Percentiles rank a stretch among this genome's conserved stretches.
Conservation (phyloP, 2,329 filamentous ascomycete genomes). For the Furcasterigmium sp. region DNA sequence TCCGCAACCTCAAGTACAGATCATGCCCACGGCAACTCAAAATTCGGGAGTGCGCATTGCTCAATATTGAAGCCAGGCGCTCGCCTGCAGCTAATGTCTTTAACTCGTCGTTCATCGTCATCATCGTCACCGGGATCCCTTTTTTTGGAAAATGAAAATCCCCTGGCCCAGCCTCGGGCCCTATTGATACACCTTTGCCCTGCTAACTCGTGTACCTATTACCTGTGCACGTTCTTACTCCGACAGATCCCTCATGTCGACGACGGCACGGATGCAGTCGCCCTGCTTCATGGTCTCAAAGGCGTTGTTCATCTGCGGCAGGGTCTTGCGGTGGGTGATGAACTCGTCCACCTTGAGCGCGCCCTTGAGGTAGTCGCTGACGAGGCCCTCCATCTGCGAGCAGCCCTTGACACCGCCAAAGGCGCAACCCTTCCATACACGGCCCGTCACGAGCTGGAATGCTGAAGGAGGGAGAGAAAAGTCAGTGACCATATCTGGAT, state of each 20-base stretch:
- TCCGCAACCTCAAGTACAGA: no score
- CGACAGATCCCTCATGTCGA: constrained; percentile 50
- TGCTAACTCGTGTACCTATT: no score
- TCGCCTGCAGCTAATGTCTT: background rate
- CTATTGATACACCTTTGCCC: background rate
- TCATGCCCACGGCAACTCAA: no score
- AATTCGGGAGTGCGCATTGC: no score
- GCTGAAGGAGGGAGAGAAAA: constrained; percentile 52
- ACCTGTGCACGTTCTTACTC: background rate
- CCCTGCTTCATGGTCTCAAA: constrained; percentile 94
- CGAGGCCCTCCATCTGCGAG: constrained; percentile 80
- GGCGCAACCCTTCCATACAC: constrained; percentile 95
- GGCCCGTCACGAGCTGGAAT: constrained; percentile 97
- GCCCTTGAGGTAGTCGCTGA: constrained; percentile 83
- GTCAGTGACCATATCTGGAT: no score
- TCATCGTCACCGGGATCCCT: background rate
- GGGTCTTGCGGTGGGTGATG: constrained; percentile 88
- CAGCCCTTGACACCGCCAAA: constrained; percentile 98
- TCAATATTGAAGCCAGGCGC: no score
- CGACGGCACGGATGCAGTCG: constrained; percentile 94
- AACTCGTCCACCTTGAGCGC: constrained; percentile 98
- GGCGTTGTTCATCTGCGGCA: constrained; percentile 80
- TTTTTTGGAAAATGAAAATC: no score
- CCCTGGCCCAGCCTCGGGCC: background rate
- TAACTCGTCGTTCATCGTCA: background rate